These are phyloP conservation scores for Saturnispora sanitii DNA, from an alignment of 805 yeast genomes.

Conservation along the genomic window DNA sequence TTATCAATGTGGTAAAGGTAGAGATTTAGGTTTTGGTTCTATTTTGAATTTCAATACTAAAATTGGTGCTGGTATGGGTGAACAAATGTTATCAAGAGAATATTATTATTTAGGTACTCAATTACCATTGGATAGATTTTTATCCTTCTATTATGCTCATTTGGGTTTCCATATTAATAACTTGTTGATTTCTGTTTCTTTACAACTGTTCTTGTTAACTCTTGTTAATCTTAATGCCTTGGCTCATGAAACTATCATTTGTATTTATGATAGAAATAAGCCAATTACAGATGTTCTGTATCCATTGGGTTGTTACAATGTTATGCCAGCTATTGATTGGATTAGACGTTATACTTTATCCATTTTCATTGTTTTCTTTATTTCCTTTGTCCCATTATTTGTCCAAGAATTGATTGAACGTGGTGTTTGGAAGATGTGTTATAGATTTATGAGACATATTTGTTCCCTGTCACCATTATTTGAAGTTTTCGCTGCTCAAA, in stretches of 20 bases:
- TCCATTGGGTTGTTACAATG: conserved; percentile 68
- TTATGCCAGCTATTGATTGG: conserved; percentile 71
- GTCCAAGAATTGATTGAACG: conserved; percentile 76
- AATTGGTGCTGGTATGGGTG: conserved; percentile 93
- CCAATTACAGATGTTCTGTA: conserved; percentile 58
- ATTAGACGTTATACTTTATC: conserved; percentile 71
- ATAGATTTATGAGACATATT: conserved; percentile 60
- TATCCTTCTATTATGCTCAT: conserved; percentile 78
- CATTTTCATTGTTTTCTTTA: conserved; percentile 72
- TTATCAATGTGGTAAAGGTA: conserved; percentile 84
- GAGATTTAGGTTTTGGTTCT: conserved; percentile 83
- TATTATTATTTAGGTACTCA: conserved; percentile 75
- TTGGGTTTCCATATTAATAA: conserved; percentile 82
- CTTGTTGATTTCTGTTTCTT: conserved; percentile 64
- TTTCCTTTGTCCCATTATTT: conserved; percentile 68
- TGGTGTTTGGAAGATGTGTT: conserved; percentile 67
- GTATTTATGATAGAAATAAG: conserved; percentile 53
- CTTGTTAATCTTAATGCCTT: conserved; percentile 63
- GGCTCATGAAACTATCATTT: conserved; percentile 60
- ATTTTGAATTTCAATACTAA: conserved; percentile 78
- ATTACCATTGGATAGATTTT: conserved; percentile 69
- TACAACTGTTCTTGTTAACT: conserved; percentile 63
- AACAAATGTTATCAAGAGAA: conserved; percentile 77
- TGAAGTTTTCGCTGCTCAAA: conserved; percentile 76
- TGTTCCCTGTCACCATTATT: conserved; percentile 68